These are phyloP conservation scores for Medicago ruthenica DNA, from an alignment of 306 rosid genomes.

Conservation along the genomic window DNA sequence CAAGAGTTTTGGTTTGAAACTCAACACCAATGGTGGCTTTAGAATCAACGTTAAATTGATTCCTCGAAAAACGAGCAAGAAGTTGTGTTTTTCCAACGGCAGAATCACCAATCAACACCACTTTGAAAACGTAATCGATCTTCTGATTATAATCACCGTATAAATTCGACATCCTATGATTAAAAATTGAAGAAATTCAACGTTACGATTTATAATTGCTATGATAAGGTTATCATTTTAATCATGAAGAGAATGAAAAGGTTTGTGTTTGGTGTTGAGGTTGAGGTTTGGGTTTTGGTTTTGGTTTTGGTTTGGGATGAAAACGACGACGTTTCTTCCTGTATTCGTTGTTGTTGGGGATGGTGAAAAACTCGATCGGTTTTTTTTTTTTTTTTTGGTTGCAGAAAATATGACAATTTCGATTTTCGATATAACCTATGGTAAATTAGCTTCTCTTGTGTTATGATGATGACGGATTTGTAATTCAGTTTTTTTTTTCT, in stretches of 20 bases:
- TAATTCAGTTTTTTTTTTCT: too few relatives aligned
- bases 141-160: constrained; percentile 57
- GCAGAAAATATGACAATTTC: not conserved
- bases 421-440: too few relatives aligned
- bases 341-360: not conserved
- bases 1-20: constrained; percentile 63
- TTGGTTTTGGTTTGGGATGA: constrained; percentile 5
- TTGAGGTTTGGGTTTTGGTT: constrained; percentile 17
- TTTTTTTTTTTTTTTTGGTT: not conserved
- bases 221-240: not conserved
- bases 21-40: constrained; percentile 85
- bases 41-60: constrained; percentile 74
- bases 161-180: constrained; percentile 45
- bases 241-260: not conserved
- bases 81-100: constrained; percentile 88
- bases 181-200: not conserved
- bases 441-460: too few relatives aligned
- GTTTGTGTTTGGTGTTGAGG: not conserved
- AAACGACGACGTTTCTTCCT: constrained; percentile 1
- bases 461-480: too few relatives aligned
- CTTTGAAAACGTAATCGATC: constrained; percentile 86
- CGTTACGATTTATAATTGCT: not conserved
- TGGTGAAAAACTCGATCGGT: not conserved
- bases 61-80: constrained; percentile 72
- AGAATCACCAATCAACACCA: constrained; percentile 83